phyloP scores from a whole-genome alignment of 306 rosid species.

The Pachyrhizus erosus region DNA sequence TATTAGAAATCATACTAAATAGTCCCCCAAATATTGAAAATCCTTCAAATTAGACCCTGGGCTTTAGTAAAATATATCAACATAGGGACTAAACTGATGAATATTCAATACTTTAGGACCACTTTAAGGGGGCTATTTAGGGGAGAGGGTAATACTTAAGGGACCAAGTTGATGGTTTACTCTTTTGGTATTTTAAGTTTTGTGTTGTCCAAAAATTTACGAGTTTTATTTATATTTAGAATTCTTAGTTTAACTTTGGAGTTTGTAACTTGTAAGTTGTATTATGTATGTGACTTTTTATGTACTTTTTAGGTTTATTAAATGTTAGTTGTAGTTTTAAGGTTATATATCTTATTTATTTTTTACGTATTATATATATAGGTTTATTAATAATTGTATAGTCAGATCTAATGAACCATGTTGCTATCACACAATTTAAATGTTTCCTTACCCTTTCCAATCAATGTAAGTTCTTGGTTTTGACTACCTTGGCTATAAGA shows the following conservation, averaged over 20 bases:
- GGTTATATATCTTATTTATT: not conserved
- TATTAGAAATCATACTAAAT: not conserved
- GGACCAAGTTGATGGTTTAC: not conserved
- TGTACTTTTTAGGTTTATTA: not conserved
- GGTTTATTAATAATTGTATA: not conserved
- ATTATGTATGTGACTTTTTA: not conserved
- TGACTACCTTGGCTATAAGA: slow-evolving; percentile 5
- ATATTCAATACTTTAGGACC: not conserved
- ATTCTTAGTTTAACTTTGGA: not conserved
- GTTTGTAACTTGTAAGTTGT: not conserved
- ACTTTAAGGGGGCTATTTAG: not conserved
- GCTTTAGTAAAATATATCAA: not conserved
- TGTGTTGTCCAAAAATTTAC: not conserved
- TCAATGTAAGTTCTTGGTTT: not conserved
- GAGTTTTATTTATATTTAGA: not conserved
- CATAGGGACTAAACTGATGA: not conserved
- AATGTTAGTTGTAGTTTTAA: not conserved
- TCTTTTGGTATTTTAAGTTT: not conserved
- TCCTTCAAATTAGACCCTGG: not conserved
- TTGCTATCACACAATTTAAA: not conserved
- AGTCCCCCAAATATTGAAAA: not conserved
- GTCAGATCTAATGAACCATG: not conserved
- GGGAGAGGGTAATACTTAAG: not conserved
- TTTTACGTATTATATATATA: not conserved
- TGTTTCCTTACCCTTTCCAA: not conserved